A percentile compares a stretch with the other conserved stretches of the same genome.
Conservation (phyloP, 1,139 yeast species). For the Tardiomyces depauwii region DNA sequence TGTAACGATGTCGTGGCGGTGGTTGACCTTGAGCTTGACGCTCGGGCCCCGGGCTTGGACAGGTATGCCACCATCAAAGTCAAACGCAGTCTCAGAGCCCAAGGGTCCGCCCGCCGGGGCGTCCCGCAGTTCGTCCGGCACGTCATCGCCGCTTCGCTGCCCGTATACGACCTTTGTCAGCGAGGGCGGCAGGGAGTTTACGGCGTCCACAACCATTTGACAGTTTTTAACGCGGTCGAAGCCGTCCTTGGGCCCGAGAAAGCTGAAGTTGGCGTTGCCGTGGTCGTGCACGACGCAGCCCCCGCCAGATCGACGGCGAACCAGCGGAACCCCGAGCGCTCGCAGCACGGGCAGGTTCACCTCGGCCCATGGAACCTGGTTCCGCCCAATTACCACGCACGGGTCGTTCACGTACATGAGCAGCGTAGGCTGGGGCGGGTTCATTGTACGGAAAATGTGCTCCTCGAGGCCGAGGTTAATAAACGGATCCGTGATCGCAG, state of each 20-base stretch:
- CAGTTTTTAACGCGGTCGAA: slow-evolving; percentile 62
- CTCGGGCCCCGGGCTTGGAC: slow-evolving; percentile 18
- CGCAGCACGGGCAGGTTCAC: slow-evolving; percentile 52
- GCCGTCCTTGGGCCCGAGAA: slow-evolving; percentile 54
- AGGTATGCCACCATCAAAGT: background rate
- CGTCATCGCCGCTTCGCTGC: background rate
- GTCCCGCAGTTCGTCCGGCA: background rate
- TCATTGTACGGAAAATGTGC: slow-evolving; percentile 42
- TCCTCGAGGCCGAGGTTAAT: slow-evolving; percentile 77
- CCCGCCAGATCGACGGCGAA: slow-evolving; percentile 85
- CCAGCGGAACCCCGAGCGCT: slow-evolving; percentile 47
- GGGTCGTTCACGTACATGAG: slow-evolving; percentile 68
- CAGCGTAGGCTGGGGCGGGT: slow-evolving; percentile 37
- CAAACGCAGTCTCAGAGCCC: background rate
- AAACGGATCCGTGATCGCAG: slow-evolving; percentile 53
- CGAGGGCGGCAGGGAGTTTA: slow-evolving; percentile 28
- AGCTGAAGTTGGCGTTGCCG: slow-evolving; percentile 87
- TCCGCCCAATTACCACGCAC: slow-evolving; percentile 90
- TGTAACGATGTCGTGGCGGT: slow-evolving; percentile 69
- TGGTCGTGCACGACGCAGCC: slow-evolving; percentile 94
- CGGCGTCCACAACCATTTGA: slow-evolving; percentile 36
- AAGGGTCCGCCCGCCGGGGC: slow-evolving; percentile 3
- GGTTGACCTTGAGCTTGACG: slow-evolving; percentile 39
- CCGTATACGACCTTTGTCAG: slow-evolving; percentile 3
- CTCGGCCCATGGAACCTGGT: slow-evolving; percentile 93